Base-by-base conservation (phyloP, 2,329 filamentous ascomycete genomes). In the Fusarium devonianum region DNA sequence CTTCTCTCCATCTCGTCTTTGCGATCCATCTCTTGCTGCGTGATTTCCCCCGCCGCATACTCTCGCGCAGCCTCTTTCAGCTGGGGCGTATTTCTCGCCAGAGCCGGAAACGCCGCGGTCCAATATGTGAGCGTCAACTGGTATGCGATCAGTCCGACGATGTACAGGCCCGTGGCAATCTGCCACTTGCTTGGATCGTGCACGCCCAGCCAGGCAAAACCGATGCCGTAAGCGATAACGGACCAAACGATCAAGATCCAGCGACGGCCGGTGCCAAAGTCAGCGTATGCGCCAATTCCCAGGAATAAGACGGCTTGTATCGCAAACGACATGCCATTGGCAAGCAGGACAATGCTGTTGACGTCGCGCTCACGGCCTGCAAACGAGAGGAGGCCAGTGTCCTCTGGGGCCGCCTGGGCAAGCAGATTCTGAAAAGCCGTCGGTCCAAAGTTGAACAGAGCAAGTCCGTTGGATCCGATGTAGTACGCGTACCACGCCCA, bases 81-180 rank as follows among this genome's bases (percentile, higher is more conserved):
- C n/a, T 63, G 57, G 1, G 65, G 59, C 5, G 68, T 68, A 26
- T 72, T 73, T 28, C 73, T 69, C 2, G 73, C 72, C 14, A 75
- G 65, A 7, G 67, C 65, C 1, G 73, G 73, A 32, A 75, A 75
- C 0, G 85, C 84, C 0, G 86, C 84, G 0, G 84, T 86, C 83
- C 85, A 88, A 66, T 87, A 88, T 0, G 85, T 88, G 37, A 88
- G 72, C 0, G 83, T 85, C 3, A 86, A 80, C 68, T 88, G 85
- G 59, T 88, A 88, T 1, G 80, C 79, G 54, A 89, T 84, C 30
- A 88, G 67, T 2, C 85, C 85, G 12, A 87, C 78, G 45, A 88
- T 85, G 65, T 89, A 89, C 12, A 89, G 67, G 0, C 79, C 85
- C 0, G 82, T 76, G 1, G 75, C 86, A 7, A 78, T 71, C 36